Evolutionary conservation across 192 early-diverging fungal genomes (phyloP).

Genomic region (Coemansia sp.): DNA sequence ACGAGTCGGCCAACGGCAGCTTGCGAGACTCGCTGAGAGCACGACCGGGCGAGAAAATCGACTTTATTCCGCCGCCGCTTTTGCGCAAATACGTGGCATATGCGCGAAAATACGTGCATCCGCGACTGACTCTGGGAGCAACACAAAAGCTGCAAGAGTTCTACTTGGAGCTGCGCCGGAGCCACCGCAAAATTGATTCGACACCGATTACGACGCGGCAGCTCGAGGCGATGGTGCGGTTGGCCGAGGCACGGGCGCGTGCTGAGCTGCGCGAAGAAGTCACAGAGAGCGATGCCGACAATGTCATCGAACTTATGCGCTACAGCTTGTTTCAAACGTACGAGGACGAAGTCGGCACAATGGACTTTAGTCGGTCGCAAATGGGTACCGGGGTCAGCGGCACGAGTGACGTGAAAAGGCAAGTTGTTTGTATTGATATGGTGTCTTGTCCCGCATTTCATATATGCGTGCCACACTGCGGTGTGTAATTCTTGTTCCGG

Average conservation of each 20-base stretch:
- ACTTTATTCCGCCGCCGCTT: slow-evolving; percentile 63
- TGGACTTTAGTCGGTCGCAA: slow-evolving; percentile 65
- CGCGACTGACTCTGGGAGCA: slow-evolving; percentile 63
- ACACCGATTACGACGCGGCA: slow-evolving; percentile 81
- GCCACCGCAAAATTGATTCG: slow-evolving; percentile 64
- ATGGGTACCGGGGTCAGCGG: slow-evolving; percentile 60
- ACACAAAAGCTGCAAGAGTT: slow-evolving; percentile 65
- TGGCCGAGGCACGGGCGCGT: slow-evolving; percentile 76
- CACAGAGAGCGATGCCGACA: slow-evolving; percentile 67
- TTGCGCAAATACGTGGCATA: slow-evolving; percentile 86
- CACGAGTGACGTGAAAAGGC: slow-evolving; percentile 61
- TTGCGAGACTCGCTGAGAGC: slow-evolving; percentile 49
- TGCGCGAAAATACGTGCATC: slow-evolving; percentile 76
- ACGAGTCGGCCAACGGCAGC: slow-evolving; percentile 1
- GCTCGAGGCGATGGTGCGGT: slow-evolving; percentile 74
- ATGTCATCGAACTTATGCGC: slow-evolving; percentile 80
- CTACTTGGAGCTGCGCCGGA: slow-evolving; percentile 66
- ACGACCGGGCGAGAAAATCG: slow-evolving; percentile 58
- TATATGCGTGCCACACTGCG: slow-evolving; percentile 13
- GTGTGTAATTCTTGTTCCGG: not conserved
- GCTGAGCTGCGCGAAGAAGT: slow-evolving; percentile 75
- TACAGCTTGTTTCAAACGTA: slow-evolving; percentile 62
- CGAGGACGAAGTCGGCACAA: slow-evolving; percentile 57
- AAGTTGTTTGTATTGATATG: slow-evolving; percentile 4
- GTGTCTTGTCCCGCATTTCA: slow-evolving; percentile 8